These are phyloP conservation scores for Xylaria arbuscula DNA, from an alignment of 2,329 filamentous ascomycete genomes.

Conservation along the genomic window DNA sequence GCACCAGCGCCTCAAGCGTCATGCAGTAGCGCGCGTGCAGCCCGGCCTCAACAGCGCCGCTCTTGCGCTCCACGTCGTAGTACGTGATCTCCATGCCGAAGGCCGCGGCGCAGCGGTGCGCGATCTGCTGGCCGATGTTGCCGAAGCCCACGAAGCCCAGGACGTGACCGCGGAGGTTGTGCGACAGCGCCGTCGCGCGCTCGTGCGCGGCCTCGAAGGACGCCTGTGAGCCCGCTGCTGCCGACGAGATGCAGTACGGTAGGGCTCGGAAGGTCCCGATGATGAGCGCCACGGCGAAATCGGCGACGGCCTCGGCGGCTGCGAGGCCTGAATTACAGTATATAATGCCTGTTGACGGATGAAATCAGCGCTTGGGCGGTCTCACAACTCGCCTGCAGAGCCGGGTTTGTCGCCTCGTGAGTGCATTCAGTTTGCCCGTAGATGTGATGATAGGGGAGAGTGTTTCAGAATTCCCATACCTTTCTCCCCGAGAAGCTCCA, in stretches of 20 bases:
- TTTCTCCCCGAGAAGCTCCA: slow-evolving; percentile 67
- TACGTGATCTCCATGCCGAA: slow-evolving; percentile 77
- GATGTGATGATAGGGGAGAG: not conserved
- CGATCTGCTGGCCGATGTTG: slow-evolving; percentile 72
- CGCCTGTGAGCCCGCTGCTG: slow-evolving; percentile 52
- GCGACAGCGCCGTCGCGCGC: slow-evolving; percentile 67
- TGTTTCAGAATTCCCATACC: slow-evolving; percentile 53
- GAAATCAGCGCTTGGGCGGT: not conserved
- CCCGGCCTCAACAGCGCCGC: slow-evolving; percentile 54
- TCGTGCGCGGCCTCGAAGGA: slow-evolving; percentile 67
- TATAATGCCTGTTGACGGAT: slow-evolving; percentile 62
- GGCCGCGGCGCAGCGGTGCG: slow-evolving; percentile 64
- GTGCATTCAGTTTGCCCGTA: not conserved
- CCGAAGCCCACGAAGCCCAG: slow-evolving; percentile 78
- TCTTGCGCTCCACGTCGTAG: slow-evolving; percentile 66
- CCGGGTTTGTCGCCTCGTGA: not conserved
- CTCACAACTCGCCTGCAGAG: not conserved
- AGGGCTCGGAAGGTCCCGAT: slow-evolving; percentile 76
- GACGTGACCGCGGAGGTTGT: slow-evolving; percentile 70
- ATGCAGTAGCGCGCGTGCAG: slow-evolving; percentile 62
- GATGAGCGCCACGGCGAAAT: slow-evolving; percentile 75
- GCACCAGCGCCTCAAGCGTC: slow-evolving; percentile 64
- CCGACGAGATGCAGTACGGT: slow-evolving; percentile 70
- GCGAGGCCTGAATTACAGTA: slow-evolving; percentile 80
- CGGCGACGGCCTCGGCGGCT: slow-evolving; percentile 77